Percentiles rank a stretch among this genome's conserved stretches.
These are phyloP conservation scores for Tillandsia fasciculata DNA, from an alignment of 176 grass and related monocot genomes.

Conservation along the genomic window DNA sequence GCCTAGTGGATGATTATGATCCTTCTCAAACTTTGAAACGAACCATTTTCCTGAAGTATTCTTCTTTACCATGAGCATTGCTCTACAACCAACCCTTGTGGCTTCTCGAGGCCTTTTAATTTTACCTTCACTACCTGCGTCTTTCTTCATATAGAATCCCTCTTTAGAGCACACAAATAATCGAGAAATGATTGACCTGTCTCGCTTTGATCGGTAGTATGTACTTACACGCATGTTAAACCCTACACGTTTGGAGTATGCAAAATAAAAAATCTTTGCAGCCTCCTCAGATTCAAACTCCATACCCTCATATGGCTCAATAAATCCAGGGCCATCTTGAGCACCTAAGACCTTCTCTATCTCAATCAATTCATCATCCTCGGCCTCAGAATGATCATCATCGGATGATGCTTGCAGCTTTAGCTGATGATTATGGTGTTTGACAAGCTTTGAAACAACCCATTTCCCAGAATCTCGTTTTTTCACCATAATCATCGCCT, in stretches of 20 bases:
- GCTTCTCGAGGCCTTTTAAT: conserved; percentile 24
- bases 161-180: conserved; percentile 26
- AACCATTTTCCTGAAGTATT: conserved; percentile 19
- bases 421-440: conserved; percentile 48
- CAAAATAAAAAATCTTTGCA: conserved; percentile 20
- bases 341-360: background rate
- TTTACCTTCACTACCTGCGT: conserved; percentile 7
- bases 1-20: conserved; percentile 18
- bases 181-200: conserved; percentile 25
- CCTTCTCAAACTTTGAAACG: conserved; percentile 24
- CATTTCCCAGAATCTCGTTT: conserved; percentile 46
- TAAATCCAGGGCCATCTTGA: background rate
- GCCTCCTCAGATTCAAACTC: conserved; percentile 25
- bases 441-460: conserved; percentile 61
- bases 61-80: conserved; percentile 28
- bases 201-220: conserved; percentile 22
- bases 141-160: conserved; percentile 23
- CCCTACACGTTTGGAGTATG: conserved; percentile 9
- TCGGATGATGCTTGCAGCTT: conserved; percentile 12
- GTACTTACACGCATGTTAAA: conserved; percentile 29
- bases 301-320: conserved; percentile 24
- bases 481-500: conserved; percentile 77
- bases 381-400: conserved; percentile 10
- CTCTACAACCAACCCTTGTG: conserved; percentile 21
- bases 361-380: conserved; percentile 13